Conservation (phyloP, 140 eudicot species). For the Ambrosia hybrid region DNA sequence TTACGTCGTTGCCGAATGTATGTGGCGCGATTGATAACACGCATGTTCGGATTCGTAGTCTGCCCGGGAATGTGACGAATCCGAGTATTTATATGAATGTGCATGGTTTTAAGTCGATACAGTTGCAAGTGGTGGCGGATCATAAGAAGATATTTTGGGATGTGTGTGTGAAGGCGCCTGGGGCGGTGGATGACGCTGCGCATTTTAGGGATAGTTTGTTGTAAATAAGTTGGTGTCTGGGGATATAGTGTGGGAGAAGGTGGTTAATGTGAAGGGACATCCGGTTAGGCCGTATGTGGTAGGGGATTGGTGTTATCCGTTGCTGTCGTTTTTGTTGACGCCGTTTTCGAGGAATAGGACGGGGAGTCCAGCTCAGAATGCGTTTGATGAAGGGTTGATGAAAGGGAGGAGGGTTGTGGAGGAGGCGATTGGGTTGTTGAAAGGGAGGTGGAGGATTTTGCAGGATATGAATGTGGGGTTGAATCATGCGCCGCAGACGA, state of each 20-base stretch:
- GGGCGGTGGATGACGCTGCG: conserved; percentile 66
- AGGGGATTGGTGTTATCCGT: conserved; percentile 92
- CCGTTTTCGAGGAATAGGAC: conserved; percentile 73
- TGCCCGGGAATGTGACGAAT: background rate
- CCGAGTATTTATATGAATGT: background rate
- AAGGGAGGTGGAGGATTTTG: conserved; percentile 95
- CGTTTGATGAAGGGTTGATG: conserved; percentile 83
- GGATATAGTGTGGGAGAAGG: conserved; percentile 92
- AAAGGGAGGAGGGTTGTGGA: conserved; percentile 73
- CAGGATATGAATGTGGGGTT: conserved; percentile 93
- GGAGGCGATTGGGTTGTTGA: conserved; percentile 86
- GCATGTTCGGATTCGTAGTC: conserved; percentile 44
- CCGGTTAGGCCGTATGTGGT: conserved; percentile 84
- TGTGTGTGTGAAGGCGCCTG: conserved; percentile 92
- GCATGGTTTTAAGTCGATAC: background rate
- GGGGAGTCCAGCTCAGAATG: conserved; percentile 81
- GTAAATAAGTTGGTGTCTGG: conserved; percentile 68
- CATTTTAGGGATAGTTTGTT: conserved; percentile 91
- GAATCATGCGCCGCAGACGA: conserved; percentile 88
- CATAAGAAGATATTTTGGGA: conserved; percentile 97
- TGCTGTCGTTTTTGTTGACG: conserved; percentile 80
- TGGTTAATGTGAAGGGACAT: conserved; percentile 80
- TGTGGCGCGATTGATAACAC: conserved; percentile 87
- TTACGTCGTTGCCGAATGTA: conserved; percentile 63
- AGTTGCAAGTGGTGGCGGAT: conserved; percentile 80